Conservation (phyloP, 305 asterid genomes). For the Solanum aculeatissimum region DNA sequence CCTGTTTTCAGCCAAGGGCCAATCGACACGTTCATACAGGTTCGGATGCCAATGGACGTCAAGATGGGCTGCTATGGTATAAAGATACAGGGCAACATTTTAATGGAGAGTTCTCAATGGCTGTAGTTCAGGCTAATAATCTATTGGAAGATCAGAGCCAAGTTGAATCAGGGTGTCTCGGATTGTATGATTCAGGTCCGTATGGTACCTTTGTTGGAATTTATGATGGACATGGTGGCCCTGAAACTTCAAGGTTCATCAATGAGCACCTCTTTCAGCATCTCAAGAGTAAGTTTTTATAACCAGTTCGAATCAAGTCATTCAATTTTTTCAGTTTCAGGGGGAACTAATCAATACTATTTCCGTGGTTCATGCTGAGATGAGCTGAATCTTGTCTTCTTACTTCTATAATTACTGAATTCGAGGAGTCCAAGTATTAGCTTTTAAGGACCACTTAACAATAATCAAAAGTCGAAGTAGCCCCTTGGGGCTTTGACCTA, state of each 20-base stretch:
- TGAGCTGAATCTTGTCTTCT: neutral
- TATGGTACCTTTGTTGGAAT: slow-evolving; percentile 82
- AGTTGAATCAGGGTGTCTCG: slow-evolving; percentile 71
- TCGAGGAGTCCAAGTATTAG: neutral
- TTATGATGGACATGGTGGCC: slow-evolving; percentile 93
- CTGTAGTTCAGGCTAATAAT: slow-evolving; percentile 95
- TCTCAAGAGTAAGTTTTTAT: slow-evolving; percentile 55
- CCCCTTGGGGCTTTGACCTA: neutral
- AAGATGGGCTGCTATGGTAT: slow-evolving; percentile 88
- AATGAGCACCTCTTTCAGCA: slow-evolving; percentile 67
- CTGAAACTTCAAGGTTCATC: slow-evolving; percentile 76
- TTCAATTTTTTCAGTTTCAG: neutral
- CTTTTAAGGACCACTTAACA: neutral
- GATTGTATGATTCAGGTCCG: slow-evolving; percentile 65
- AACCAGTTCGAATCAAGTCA: neutral
- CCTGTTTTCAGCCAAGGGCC: slow-evolving; percentile 77
- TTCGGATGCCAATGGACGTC: slow-evolving; percentile 61
- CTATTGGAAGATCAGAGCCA: slow-evolving; percentile 92
- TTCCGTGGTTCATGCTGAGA: neutral
- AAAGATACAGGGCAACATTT: slow-evolving; percentile 77
- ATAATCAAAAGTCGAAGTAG: neutral
- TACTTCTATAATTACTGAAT: neutral
- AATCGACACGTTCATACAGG: slow-evolving; percentile 43
- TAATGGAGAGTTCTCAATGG: slow-evolving; percentile 90
- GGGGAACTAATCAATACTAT: neutral